These are phyloP conservation scores for Heliamphora ciliata DNA, from an alignment of 179 eudicot species.

Conservation along the genomic window DNA sequence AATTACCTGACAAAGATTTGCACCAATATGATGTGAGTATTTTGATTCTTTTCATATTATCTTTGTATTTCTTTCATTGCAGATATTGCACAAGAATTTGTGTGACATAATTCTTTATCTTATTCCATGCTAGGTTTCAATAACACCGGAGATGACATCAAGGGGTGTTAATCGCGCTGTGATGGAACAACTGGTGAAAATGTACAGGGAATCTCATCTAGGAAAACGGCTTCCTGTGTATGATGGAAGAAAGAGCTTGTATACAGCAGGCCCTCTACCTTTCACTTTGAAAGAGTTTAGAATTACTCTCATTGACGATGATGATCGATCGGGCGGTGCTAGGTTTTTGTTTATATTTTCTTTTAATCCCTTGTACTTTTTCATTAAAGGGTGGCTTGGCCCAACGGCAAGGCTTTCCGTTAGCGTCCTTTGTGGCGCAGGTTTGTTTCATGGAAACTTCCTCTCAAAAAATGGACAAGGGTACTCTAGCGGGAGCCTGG, in stretches of 20 bases:
- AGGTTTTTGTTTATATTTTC: slow-evolving; percentile 29
- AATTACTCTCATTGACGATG: slow-evolving; percentile 68
- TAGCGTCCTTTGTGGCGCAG: too few relatives aligned
- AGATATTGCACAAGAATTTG: too few relatives aligned
- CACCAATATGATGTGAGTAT: slow-evolving; percentile 83
- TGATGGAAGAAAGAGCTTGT: slow-evolving; percentile 93
- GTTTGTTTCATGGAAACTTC: too few relatives aligned
- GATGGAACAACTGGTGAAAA: slow-evolving; percentile 63
- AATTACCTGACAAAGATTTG: slow-evolving; percentile 76
- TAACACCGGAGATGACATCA: slow-evolving; percentile 80
- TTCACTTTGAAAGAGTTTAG: slow-evolving; percentile 60
- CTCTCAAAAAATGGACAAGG: too few relatives aligned
- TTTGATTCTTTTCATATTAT: not conserved
- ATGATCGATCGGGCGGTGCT: slow-evolving; percentile 60
- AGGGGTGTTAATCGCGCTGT: slow-evolving; percentile 86
- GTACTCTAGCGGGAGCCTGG: too few relatives aligned
- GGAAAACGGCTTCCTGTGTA: slow-evolving; percentile 89
- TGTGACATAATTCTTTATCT: not conserved
- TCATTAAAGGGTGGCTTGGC: too few relatives aligned
- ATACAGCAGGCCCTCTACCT: slow-evolving; percentile 97
- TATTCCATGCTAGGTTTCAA: slow-evolving; percentile 49
- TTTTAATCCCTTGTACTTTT: not conserved
- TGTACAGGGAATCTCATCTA: slow-evolving; percentile 76
- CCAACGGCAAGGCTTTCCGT: too few relatives aligned
- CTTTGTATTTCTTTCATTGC: not conserved